Conservation (phyloP, 2,329 filamentous ascomycete genomes). For the Fusarium algeriense region DNA sequence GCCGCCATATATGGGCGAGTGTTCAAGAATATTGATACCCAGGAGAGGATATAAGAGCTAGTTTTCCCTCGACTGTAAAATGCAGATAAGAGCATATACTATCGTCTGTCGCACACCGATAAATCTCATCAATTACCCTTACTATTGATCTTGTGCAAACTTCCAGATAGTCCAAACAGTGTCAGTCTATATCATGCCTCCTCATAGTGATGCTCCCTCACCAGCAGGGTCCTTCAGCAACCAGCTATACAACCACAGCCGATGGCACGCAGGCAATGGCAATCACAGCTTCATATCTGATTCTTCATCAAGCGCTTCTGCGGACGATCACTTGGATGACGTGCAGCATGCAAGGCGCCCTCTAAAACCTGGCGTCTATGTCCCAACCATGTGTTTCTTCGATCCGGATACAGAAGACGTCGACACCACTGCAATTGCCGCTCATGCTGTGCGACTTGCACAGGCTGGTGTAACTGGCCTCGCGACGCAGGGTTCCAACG, state of each 20-base stretch:
- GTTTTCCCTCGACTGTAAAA: neutral
- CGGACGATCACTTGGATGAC: constrained; percentile 55
- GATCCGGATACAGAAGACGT: constrained; percentile 73
- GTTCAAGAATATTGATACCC: neutral
- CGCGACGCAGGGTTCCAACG: constrained; percentile 84
- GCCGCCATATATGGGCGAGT: neutral
- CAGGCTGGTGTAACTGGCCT: constrained; percentile 79
- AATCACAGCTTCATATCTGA: constrained; percentile 48
- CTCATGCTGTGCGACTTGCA: constrained; percentile 76
- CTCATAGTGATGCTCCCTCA: constrained; percentile 43
- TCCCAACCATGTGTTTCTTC: constrained; percentile 82
- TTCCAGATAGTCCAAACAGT: neutral
- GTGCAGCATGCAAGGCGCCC: constrained; percentile 51
- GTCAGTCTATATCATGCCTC: constrained; percentile 32
- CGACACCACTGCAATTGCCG: constrained; percentile 71
- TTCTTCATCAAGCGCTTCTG: constrained; percentile 55
- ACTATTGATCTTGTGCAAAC: neutral
- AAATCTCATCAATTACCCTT: neutral
- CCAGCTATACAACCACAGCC: constrained; percentile 48
- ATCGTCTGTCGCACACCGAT: neutral
- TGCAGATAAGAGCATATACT: neutral
- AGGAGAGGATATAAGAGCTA: constrained; percentile 9
- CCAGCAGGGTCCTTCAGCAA: constrained; percentile 31
- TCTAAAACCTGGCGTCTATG: constrained; percentile 71
- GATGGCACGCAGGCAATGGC: constrained; percentile 44